phyloP scores from a whole-genome alignment of 768 basidiomycete genomes.

The Lactarius pseudohatsudake region DNA sequence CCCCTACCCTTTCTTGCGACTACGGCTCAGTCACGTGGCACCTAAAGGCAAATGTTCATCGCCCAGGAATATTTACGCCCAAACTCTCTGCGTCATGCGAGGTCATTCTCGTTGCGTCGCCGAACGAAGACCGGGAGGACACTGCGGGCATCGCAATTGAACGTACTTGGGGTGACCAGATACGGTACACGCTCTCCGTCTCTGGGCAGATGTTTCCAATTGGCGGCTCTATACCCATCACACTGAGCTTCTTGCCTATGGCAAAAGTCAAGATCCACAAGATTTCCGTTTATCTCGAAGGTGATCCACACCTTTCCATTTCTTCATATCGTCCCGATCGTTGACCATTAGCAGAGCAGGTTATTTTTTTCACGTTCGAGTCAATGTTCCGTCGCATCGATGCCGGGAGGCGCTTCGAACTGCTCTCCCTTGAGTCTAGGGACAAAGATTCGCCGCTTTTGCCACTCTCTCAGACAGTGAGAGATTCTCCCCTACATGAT shows the following conservation, averaged over 20 bases:
- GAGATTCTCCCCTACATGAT: slow-evolving; percentile 70
- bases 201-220: slow-evolving; percentile 78
- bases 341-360: slow-evolving; percentile 55
- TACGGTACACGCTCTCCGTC: slow-evolving; percentile 77
- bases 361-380: slow-evolving; percentile 75
- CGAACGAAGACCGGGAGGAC: slow-evolving; percentile 84
- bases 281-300: slow-evolving; percentile 74
- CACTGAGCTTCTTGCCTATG: slow-evolving; percentile 78
- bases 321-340: neutral
- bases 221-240: slow-evolving; percentile 78
- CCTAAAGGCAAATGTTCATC: slow-evolving; percentile 79
- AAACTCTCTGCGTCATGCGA: slow-evolving; percentile 71
- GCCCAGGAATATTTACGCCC: slow-evolving; percentile 75
- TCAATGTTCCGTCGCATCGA: slow-evolving; percentile 69
- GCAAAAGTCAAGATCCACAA: slow-evolving; percentile 80
- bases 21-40: slow-evolving; percentile 78
- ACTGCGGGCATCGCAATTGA: slow-evolving; percentile 77
- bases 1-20: slow-evolving; percentile 73
- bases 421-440: slow-evolving; percentile 10
- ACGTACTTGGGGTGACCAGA: slow-evolving; percentile 87
- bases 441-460: slow-evolving; percentile 49
- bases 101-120: slow-evolving; percentile 71
- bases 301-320: slow-evolving; percentile 42
- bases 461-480: slow-evolving; percentile 54
- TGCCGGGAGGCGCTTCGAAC: slow-evolving; percentile 37